These are phyloP conservation scores for Tolypocladium cylindrosporum DNA, from an alignment of 2,329 filamentous ascomycete genomes.

Conservation along the genomic window DNA sequence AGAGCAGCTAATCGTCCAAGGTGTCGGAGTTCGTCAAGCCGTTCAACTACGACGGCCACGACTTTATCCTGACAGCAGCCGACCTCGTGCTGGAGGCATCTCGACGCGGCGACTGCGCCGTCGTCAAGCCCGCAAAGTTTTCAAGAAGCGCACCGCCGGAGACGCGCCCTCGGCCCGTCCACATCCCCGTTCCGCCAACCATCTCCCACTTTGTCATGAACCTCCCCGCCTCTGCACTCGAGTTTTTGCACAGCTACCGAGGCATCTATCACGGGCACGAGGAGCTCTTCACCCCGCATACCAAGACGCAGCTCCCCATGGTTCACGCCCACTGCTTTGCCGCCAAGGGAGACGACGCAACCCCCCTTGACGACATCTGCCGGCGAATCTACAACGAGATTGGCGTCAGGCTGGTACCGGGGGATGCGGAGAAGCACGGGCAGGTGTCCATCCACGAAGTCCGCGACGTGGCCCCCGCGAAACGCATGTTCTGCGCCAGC, in stretches of 20 bases:
- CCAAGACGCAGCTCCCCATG: slow-evolving; percentile 56
- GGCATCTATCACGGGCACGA: slow-evolving; percentile 72
- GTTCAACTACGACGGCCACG: slow-evolving; percentile 72
- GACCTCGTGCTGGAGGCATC: slow-evolving; percentile 46
- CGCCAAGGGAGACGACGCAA: slow-evolving; percentile 67
- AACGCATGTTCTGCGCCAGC: slow-evolving; percentile 93
- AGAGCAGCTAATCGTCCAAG: slow-evolving; percentile 19
- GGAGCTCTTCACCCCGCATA: slow-evolving; percentile 52
- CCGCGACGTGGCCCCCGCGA: slow-evolving; percentile 81
- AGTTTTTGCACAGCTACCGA: slow-evolving; percentile 58
- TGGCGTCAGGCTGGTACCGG: slow-evolving; percentile 28
- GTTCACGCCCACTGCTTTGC: slow-evolving; percentile 95
- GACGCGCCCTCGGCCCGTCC: slow-evolving; percentile 24
- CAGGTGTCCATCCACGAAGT: slow-evolving; percentile 57
- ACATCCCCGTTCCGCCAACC: slow-evolving; percentile 53
- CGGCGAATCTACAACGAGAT: slow-evolving; percentile 29
- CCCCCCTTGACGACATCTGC: slow-evolving; percentile 42
- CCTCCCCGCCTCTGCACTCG: slow-evolving; percentile 78
- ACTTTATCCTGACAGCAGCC: slow-evolving; percentile 67
- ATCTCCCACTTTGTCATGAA: slow-evolving; percentile 98
- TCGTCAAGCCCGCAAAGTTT: slow-evolving; percentile 32
- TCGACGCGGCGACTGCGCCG: slow-evolving; percentile 39
- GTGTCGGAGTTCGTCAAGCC: slow-evolving; percentile 61
- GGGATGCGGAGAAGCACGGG: slow-evolving; percentile 34
- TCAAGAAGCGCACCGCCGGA: slow-evolving; percentile 27